These are phyloP conservation scores for Fomitopsis pulvina DNA, from an alignment of 768 basidiomycete genomes.

Conservation along the genomic window DNA sequence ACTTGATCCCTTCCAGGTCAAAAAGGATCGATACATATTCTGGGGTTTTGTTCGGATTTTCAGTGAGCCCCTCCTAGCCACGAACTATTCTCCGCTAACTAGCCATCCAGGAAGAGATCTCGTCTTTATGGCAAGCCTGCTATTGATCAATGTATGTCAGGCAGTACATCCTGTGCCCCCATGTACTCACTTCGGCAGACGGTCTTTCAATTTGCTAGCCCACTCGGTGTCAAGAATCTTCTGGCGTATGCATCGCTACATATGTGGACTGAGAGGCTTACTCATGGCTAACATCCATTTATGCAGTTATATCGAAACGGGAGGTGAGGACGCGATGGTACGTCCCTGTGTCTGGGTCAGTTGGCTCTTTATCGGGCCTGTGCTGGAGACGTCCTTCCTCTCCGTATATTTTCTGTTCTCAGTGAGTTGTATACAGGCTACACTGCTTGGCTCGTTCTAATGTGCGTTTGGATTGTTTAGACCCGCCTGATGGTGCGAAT, in stretches of 20 bases:
- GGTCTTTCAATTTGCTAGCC: slow-evolving; percentile 20
- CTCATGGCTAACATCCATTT: neutral
- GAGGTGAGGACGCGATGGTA: slow-evolving; percentile 40
- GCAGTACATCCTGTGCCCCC: neutral
- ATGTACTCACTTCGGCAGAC: slow-evolving; percentile 7
- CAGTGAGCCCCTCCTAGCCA: slow-evolving; percentile 20
- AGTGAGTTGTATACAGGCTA: neutral
- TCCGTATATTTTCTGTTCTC: slow-evolving; percentile 43
- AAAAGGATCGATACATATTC: slow-evolving; percentile 24
- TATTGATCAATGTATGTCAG: neutral
- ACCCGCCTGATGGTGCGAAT: slow-evolving; percentile 34
- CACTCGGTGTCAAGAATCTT: slow-evolving; percentile 27
- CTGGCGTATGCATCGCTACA: slow-evolving; percentile 16
- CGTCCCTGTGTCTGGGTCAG: slow-evolving; percentile 68
- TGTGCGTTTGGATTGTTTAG: slow-evolving; percentile 10
- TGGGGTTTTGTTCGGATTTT: slow-evolving; percentile 21
- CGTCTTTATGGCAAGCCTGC: neutral
- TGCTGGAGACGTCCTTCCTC: slow-evolving; percentile 33
- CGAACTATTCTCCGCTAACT: slow-evolving; percentile 2
- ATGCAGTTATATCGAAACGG: slow-evolving; percentile 27
- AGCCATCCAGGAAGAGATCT: neutral
- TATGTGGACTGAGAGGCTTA: neutral
- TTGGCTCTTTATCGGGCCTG: slow-evolving; percentile 42
- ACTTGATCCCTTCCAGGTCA: slow-evolving; percentile 28
- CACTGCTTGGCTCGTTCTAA: neutral